Evolutionary conservation across 257 asterid species (phyloP).

Genomic region (Nicotiana attenuata): DNA sequence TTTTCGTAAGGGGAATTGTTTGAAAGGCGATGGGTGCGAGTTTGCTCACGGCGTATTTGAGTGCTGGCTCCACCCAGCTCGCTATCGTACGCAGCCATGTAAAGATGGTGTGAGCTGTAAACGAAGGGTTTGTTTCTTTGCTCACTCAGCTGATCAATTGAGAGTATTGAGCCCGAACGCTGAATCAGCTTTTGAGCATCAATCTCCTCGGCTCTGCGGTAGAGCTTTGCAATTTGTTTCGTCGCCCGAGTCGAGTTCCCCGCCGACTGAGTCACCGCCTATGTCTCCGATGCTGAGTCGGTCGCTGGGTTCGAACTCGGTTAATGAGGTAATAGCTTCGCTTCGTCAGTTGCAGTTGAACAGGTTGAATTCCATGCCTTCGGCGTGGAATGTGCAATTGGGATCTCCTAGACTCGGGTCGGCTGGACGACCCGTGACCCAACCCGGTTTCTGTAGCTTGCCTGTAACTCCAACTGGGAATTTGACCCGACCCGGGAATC

Average conservation of each 20-base stretch:
- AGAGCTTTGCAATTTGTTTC: constrained; percentile 29
- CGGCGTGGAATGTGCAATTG: constrained; percentile 25
- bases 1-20: constrained; percentile 58
- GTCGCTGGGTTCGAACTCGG: constrained; percentile 34
- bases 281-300: constrained; percentile 46
- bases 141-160: constrained; percentile 75
- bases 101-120: constrained; percentile 64
- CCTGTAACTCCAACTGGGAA: constrained; percentile 41
- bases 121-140: constrained; percentile 84
- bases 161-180: constrained; percentile 55
- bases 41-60: constrained; percentile 79
- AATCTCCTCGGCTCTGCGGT: not conserved
- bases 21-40: constrained; percentile 66
- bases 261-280: constrained; percentile 51
- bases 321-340: constrained; percentile 32
- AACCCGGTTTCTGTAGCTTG: constrained; percentile 36
- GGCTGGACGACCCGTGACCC: constrained; percentile 21
- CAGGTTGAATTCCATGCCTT: constrained; percentile 30
- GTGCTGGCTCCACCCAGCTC: constrained; percentile 88
- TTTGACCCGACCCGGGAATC: constrained; percentile 19
- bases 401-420: constrained; percentile 25
- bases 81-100: constrained; percentile 88
- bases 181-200: constrained; percentile 20
- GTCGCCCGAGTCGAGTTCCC: constrained; percentile 38
- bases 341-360: constrained; percentile 42